Evolutionary conservation across 345 rosid genomes (phyloP).

Genomic region (Cardiospermum halicacabum): DNA sequence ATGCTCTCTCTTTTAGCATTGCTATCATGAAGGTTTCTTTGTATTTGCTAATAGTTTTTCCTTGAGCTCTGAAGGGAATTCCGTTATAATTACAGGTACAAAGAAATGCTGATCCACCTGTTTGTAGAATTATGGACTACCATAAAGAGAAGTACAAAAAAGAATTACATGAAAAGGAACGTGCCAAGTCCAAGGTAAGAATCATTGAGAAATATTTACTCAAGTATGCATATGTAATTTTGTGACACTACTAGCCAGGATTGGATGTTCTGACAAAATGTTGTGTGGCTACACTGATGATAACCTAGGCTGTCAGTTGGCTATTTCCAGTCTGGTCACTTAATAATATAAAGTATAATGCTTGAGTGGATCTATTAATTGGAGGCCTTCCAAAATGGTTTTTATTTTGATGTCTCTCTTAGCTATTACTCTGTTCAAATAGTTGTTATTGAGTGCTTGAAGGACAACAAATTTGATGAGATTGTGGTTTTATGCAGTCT

Average conservation of each 20-base stretch:
- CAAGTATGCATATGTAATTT: neutral
- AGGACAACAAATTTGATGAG: neutral
- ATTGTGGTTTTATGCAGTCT: constrained; percentile 30
- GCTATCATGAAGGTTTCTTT: neutral
- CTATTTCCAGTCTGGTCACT: neutral
- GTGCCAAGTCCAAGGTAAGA: constrained; percentile 50
- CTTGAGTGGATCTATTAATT: neutral
- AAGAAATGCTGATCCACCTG: constrained; percentile 45
- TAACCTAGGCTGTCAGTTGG: neutral
- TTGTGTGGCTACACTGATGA: neutral
- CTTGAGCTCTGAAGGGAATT: neutral
- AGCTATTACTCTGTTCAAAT: neutral
- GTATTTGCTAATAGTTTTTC: neutral
- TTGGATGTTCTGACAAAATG: neutral
- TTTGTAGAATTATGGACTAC: constrained; percentile 61
- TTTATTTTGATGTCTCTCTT: neutral
- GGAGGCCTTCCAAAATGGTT: neutral
- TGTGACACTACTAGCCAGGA: neutral
- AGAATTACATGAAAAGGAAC: constrained; percentile 39
- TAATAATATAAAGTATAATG: neutral
- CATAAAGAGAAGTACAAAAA: constrained; percentile 31
- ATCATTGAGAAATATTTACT: constrained; percentile 6
- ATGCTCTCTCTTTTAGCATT: neutral
- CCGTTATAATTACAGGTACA: constrained; percentile 37
- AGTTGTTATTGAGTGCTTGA: neutral